Percentiles rank a stretch among this genome's conserved stretches.
Evolutionary conservation across 768 basidiomycete genomes (phyloP).

Genomic region (Suillus subluteus): DNA sequence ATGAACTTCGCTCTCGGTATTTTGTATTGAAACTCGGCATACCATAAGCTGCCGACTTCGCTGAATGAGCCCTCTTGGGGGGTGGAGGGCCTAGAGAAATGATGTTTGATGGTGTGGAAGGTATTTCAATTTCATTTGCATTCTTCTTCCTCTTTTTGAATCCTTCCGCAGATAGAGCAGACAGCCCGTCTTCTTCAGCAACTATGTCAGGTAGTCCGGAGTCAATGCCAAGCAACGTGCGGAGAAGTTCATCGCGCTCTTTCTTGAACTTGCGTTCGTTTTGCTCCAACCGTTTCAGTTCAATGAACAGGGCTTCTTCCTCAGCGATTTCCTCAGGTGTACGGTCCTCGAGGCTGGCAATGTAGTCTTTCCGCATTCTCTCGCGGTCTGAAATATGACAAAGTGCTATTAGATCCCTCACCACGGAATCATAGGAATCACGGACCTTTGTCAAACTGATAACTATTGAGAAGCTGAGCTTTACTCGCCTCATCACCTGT

Average conservation of each 20-base stretch:
- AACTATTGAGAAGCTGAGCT: constrained; percentile 65
- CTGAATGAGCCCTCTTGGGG: constrained; percentile 44
- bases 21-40: constrained; percentile 12
- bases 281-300: constrained; percentile 94
- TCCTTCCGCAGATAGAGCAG: constrained; percentile 47
- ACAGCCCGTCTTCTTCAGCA: constrained; percentile 61
- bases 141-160: constrained; percentile 60
- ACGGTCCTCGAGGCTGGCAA: constrained; percentile 85
- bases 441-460: constrained; percentile 88
- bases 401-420: neutral
- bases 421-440: neutral
- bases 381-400: constrained; percentile 68
- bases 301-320: constrained; percentile 92
- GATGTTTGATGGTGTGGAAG: constrained; percentile 38
- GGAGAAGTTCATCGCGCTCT: constrained; percentile 86
- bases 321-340: constrained; percentile 89
- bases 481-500: constrained; percentile 78
- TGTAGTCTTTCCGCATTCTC: constrained; percentile 83
- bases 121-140: constrained; percentile 36
- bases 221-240: constrained; percentile 83
- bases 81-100: constrained; percentile 42
- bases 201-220: constrained; percentile 79
- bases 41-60: constrained; percentile 67
- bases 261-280: constrained; percentile 85
- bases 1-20: constrained; percentile 20